Percentiles rank a stretch among this genome's conserved stretches.
Conservation (phyloP, 768 basidiomycete genomes). For the Lyophyllum shimeji region DNA sequence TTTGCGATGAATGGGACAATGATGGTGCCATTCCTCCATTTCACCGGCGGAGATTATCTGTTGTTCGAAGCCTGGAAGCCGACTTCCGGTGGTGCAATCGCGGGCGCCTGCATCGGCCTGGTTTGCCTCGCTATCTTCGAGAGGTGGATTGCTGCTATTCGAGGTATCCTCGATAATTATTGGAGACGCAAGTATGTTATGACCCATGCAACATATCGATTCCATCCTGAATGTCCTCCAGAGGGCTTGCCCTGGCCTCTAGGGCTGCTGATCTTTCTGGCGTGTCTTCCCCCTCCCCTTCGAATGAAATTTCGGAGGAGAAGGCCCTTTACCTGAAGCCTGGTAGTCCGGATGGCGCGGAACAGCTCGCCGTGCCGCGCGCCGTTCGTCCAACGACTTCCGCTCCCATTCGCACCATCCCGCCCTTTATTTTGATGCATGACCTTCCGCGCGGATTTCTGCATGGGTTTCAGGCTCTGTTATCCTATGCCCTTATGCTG, state of each 20-base stretch:
- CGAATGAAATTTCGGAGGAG: constrained; percentile 10
- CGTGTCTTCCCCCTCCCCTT: constrained; percentile 1
- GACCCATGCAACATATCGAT: neutral
- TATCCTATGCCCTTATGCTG: constrained; percentile 78
- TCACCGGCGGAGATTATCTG: constrained; percentile 60
- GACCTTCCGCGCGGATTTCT: constrained; percentile 73
- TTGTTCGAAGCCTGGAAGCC: constrained; percentile 72
- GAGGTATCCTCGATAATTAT: constrained; percentile 48
- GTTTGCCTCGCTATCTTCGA: constrained; percentile 69
- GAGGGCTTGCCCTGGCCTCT: constrained; percentile 14
- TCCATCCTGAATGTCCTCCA: constrained; percentile 1
- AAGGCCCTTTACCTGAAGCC: constrained; percentile 6
- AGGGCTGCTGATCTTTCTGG: neutral
- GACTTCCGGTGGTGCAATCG: constrained; percentile 64
- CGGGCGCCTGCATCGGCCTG: constrained; percentile 74
- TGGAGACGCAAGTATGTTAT: constrained; percentile 59
- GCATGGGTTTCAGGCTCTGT: constrained; percentile 58
- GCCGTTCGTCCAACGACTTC: neutral
- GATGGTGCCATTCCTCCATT: constrained; percentile 76
- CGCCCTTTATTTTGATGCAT: constrained; percentile 66
- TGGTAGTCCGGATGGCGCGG: neutral
- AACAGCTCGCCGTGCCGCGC: neutral
- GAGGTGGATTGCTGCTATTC: constrained; percentile 61
- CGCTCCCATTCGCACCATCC: constrained; percentile 32
- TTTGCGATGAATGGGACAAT: constrained; percentile 17